A percentile compares a stretch with the other conserved stretches of the same genome.
Conservation (phyloP, 495 filamentous ascomycete genomes). For the Penicillium canescens region DNA sequence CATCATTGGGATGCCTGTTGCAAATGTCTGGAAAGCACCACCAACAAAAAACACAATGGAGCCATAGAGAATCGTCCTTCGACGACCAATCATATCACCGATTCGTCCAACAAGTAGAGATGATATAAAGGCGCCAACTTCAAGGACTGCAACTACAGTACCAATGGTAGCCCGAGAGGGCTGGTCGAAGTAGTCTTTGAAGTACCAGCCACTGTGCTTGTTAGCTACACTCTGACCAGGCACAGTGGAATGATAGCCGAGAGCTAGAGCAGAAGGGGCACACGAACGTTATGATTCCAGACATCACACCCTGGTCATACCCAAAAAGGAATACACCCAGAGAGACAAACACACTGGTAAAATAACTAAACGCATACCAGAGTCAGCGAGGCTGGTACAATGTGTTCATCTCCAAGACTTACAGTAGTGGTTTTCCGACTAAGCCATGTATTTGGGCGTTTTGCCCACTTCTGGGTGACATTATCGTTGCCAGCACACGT, state of each 20-base stretch:
- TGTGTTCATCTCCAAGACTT: slow-evolving; percentile 46
- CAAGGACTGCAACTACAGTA: slow-evolving; percentile 95
- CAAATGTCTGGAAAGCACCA: slow-evolving; percentile 80
- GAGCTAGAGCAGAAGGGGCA: not conserved
- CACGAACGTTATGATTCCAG: slow-evolving; percentile 94
- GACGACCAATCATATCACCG: slow-evolving; percentile 88
- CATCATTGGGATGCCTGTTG: slow-evolving; percentile 87
- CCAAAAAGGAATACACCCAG: slow-evolving; percentile 97
- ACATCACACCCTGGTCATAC: slow-evolving; percentile 99
- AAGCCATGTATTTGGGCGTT: slow-evolving; percentile 77
- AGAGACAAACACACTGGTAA: slow-evolving; percentile 97
- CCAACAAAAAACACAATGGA: slow-evolving; percentile 90
- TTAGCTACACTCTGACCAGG: slow-evolving; percentile 7
- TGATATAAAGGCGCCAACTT: slow-evolving; percentile 88
- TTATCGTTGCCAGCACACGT: slow-evolving; percentile 73
- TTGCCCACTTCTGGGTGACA: slow-evolving; percentile 72
- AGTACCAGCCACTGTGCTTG: slow-evolving; percentile 71
- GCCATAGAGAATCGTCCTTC: slow-evolving; percentile 90
- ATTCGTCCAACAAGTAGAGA: slow-evolving; percentile 86
- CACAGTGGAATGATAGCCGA: not conserved
- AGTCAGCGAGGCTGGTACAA: not conserved
- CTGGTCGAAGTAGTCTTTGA: slow-evolving; percentile 89
- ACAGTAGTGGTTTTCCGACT: slow-evolving; percentile 94
- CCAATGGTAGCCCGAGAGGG: slow-evolving; percentile 82
- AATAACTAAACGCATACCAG: slow-evolving; percentile 62